Conservation (phyloP, 768 basidiomycete genomes). For the Russula emetica region DNA sequence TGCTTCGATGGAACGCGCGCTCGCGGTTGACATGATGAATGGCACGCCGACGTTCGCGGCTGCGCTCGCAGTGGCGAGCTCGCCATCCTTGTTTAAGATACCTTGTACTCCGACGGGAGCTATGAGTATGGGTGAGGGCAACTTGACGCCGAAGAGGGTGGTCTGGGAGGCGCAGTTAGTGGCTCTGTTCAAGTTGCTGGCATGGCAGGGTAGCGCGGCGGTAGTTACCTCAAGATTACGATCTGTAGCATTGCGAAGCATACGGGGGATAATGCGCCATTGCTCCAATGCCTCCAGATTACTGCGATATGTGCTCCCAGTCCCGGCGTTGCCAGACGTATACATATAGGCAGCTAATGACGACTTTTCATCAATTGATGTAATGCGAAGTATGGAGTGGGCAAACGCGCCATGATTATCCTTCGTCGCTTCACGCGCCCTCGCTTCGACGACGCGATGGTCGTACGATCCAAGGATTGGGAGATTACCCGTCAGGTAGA, state of each 20-base stretch:
- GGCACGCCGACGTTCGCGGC: conserved; percentile 60
- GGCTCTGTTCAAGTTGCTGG: not conserved
- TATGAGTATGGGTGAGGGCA: conserved; percentile 58
- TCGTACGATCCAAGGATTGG: conserved; percentile 51
- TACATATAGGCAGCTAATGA: conserved; percentile 63
- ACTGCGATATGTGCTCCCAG: conserved; percentile 57
- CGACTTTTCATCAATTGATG: conserved; percentile 15
- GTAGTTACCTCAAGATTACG: conserved; percentile 56
- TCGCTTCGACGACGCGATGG: conserved; percentile 59
- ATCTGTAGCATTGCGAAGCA: conserved; percentile 59
- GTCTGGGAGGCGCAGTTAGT: conserved; percentile 40
- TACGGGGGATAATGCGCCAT: conserved; percentile 75
- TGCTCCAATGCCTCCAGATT: conserved; percentile 62
- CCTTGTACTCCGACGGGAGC: conserved; percentile 72
- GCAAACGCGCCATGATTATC: conserved; percentile 46
- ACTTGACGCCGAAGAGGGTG: conserved; percentile 63
- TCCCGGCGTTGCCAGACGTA: conserved; percentile 73
- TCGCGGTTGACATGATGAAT: conserved; percentile 72
- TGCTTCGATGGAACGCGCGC: conserved; percentile 66
- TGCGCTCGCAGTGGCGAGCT: conserved; percentile 64
- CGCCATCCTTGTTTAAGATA: conserved; percentile 65
- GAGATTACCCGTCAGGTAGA: not conserved
- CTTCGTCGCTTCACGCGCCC: conserved; percentile 59
- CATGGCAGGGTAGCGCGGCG: not conserved
- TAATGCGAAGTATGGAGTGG: not conserved